Percentiles rank a stretch among this genome's conserved stretches.
phyloP scores from a whole-genome alignment of 176 grass and related monocot species.

The Dendrocalamus sinicus region DNA sequence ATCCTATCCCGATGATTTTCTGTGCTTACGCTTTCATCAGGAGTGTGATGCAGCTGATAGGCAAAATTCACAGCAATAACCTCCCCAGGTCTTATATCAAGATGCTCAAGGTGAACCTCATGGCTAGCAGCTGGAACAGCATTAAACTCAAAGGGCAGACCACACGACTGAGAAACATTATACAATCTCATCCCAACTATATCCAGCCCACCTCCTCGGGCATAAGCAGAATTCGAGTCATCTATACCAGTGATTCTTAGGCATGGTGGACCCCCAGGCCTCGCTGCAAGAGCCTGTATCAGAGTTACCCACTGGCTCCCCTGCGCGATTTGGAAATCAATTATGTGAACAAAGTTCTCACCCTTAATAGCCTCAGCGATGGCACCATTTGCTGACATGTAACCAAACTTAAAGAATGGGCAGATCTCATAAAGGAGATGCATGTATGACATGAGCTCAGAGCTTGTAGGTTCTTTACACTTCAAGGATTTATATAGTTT shows the following conservation, averaged over 20 bases:
- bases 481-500: constrained; percentile 74
- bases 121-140: constrained; percentile 57
- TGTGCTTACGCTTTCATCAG: constrained; percentile 73
- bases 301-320: constrained; percentile 75
- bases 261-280: constrained; percentile 58
- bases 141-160: constrained; percentile 72
- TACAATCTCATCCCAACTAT: constrained; percentile 59
- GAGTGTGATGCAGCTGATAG: constrained; percentile 78
- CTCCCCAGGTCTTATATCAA: constrained; percentile 57
- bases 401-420: constrained; percentile 83
- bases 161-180: constrained; percentile 47
- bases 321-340: constrained; percentile 82
- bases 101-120: constrained; percentile 60
- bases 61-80: constrained; percentile 81
- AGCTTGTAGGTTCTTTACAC: constrained; percentile 78
- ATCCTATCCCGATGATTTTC: constrained; percentile 76
- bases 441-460: constrained; percentile 83
- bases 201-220: constrained; percentile 65
- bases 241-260: constrained; percentile 79
- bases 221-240: constrained; percentile 62
- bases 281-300: constrained; percentile 65
- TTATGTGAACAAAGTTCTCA: constrained; percentile 69
- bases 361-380: constrained; percentile 77
- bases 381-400: constrained; percentile 78
- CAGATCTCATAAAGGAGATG: constrained; percentile 68